Evolutionary conservation across 257 asterid genomes (phyloP).

Genomic region (Echium plantagineum): DNA sequence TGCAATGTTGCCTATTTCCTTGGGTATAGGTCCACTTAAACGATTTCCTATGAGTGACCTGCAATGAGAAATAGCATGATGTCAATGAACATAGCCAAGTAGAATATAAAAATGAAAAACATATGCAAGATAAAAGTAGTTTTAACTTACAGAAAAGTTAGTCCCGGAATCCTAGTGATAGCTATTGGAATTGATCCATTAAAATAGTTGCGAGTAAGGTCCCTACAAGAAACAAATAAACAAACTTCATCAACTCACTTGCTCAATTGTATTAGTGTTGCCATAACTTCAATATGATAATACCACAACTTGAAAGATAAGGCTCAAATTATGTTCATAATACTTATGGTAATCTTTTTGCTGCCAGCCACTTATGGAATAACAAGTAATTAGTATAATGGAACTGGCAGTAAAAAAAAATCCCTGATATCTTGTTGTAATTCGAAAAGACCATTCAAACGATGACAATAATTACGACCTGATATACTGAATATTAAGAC

Average conservation of each 20-base stretch:
- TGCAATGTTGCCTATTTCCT: slow-evolving; percentile 59
- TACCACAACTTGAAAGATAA: not conserved
- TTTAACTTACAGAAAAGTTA: slow-evolving; percentile 43
- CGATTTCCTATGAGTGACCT: slow-evolving; percentile 80
- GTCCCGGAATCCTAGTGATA: slow-evolving; percentile 39
- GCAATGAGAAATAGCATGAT: slow-evolving; percentile 8
- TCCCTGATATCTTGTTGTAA: no score
- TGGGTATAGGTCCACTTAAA: slow-evolving; percentile 56
- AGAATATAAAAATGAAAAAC: not conserved
- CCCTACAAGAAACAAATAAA: slow-evolving; percentile 30
- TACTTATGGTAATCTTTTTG: not conserved
- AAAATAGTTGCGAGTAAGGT: slow-evolving; percentile 58
- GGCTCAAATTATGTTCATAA: not conserved
- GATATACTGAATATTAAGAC: not conserved
- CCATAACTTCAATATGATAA: not conserved
- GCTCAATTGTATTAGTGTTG: not conserved
- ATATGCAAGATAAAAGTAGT: not conserved
- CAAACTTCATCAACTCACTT: not conserved
- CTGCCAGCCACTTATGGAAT: not conserved
- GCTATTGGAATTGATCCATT: slow-evolving; percentile 61
- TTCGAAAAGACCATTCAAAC: not conserved
- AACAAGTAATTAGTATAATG: not conserved
- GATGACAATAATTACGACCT: not conserved
- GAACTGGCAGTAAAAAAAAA: not conserved
- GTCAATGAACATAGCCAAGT: not conserved